These are phyloP conservation scores for Mycena floridula DNA, from an alignment of 768 basidiomycete genomes.

Conservation along the genomic window DNA sequence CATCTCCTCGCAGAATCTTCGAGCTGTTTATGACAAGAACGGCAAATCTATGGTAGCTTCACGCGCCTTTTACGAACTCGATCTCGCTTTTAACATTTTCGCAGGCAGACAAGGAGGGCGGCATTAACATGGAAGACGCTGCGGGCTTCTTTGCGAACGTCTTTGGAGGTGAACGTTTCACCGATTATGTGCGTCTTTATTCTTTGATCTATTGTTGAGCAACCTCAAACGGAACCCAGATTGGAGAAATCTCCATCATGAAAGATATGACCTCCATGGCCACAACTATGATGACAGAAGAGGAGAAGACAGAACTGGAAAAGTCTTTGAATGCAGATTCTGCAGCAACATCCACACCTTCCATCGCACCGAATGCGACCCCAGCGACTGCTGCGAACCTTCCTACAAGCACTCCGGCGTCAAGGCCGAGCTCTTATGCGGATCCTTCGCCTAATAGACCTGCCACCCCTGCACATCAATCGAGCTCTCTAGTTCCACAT, in stretches of 20 bases:
- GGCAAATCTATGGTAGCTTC: slow-evolving; percentile 74
- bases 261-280: slow-evolving; percentile 88
- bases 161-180: slow-evolving; percentile 91
- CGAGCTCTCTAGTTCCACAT: slow-evolving; percentile 14
- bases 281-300: slow-evolving; percentile 84
- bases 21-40: slow-evolving; percentile 92
- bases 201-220: not conserved
- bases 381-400: slow-evolving; percentile 13
- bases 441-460: slow-evolving; percentile 8
- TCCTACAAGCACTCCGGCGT: slow-evolving; percentile 6
- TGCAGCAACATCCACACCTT: slow-evolving; percentile 18
- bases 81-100: slow-evolving; percentile 1
- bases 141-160: slow-evolving; percentile 93
- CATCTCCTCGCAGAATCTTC: slow-evolving; percentile 51
- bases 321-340: slow-evolving; percentile 50
- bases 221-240: slow-evolving; percentile 41
- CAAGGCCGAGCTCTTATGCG: slow-evolving; percentile 13
- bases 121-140: slow-evolving; percentile 80
- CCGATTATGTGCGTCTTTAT: slow-evolving; percentile 66
- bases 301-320: slow-evolving; percentile 86
- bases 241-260: slow-evolving; percentile 94
- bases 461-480: not conserved
- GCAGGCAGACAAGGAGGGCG: slow-evolving; percentile 75
- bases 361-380: slow-evolving; percentile 14
- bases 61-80: too few species aligned